Evolutionary conservation across 1,284 basidiomycete genomes (phyloP), one percentile per base, ranked within the genome.

Genomic region (Cryptococcus maquisensis): DNA sequence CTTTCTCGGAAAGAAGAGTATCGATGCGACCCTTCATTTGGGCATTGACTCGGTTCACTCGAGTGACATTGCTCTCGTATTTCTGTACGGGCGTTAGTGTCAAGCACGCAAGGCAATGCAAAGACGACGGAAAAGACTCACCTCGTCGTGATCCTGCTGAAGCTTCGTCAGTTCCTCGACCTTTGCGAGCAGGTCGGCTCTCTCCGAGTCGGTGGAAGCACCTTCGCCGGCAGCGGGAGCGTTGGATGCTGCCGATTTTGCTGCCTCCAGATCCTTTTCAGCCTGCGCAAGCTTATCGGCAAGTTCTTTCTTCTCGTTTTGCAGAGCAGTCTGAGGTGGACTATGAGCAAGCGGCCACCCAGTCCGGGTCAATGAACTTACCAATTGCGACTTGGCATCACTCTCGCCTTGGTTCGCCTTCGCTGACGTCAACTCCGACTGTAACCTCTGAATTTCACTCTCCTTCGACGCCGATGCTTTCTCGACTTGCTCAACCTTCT

Each of bases 261-360:
- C 66, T 2, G 59, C 56, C 32, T 67, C 66, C 16, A 73, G 58
- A 18, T 72, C 68, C 51, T 69, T 71, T 60, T 71, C 62, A 3
- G 65, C 61, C 35, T 68, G 57, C 12, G 64, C 45, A 37, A 76
- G 61, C 12, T 65, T 57, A 23, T 61, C 48, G 44, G 71, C 59
- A 26, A 75, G 54, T 5, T 57, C 47, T 16, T 71, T 69, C 23
- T 65, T 62, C 57, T 75, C 67, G 15, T 51, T 47, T 45, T 60
- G 51, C 16, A 72, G 51, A 1, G 63, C 51, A 16, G 52, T 56
- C 66, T 68, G 37, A 20, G 21, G 46, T 26, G 16, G 45, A n/a
- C 20, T 41, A 15, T 52, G 35, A 43, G 42, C 42, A 38, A 44
- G 16, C 15, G 16, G 24, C 10, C n/a, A n/a, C n/a, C n/a, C 10